Conservation (phyloP, 148 eudicot genomes). For the Camellia japonica region DNA sequence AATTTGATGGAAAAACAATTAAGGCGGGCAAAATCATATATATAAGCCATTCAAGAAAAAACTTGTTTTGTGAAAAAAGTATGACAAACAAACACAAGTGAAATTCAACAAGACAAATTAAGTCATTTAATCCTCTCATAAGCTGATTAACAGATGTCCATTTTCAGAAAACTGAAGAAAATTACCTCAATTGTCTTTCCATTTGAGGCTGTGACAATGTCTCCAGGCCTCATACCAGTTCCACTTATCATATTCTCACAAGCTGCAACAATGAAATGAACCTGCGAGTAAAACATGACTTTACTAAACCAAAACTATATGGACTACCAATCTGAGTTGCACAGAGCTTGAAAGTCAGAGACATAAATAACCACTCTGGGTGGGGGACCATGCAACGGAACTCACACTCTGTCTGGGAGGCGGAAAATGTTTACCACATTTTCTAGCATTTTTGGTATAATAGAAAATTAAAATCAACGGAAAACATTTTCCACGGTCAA, state of each 20-base stretch:
- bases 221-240: constrained; percentile 99
- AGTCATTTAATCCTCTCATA: background rate
- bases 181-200: constrained; percentile 99
- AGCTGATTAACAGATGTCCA: background rate
- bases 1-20: background rate
- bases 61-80: background rate
- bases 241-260: constrained; percentile 99
- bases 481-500: too few relatives aligned
- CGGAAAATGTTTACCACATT: too few relatives aligned
- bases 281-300: constrained; percentile 44
- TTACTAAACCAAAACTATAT: background rate
- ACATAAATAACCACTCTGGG: background rate
- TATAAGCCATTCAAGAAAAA: background rate
- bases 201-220: constrained; percentile 90
- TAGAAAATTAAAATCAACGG: too few relatives aligned
- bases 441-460: too few relatives aligned
- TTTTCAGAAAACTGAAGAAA: background rate
- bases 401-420: too few relatives aligned
- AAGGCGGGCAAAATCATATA: background rate
- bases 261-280: constrained; percentile 96
- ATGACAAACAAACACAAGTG: background rate
- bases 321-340: background rate
- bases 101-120: background rate
- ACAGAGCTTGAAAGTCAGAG: background rate
- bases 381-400: too few relatives aligned